Base-by-base conservation (phyloP, 2,329 filamentous ascomycete species). In the Neonectria ditissima region DNA sequence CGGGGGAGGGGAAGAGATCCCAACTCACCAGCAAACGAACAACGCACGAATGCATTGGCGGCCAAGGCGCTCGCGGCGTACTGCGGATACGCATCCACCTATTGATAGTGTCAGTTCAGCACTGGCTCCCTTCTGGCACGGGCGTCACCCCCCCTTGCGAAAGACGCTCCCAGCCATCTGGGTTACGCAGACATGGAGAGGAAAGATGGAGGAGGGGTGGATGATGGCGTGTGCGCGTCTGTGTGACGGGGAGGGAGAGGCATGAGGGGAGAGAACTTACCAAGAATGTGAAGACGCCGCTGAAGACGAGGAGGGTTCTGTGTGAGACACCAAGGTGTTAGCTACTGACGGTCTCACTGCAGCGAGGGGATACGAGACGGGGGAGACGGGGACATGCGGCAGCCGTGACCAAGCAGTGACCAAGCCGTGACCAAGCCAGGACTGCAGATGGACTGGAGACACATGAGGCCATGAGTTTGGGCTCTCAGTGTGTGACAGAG, bases 261-360 rank as follows among this genome's bases (percentile, higher is more conserved):
- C n/a, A 34, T 32, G 26, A 37, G 30, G 26, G 54, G 32, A 18
- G 30, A 26, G n/a, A 47, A 82, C 83, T 80, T 78, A 95, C 93
- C 67, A 97, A 82, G 80, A 97, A 97, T 13, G 93, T 97, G 78
- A 97, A 97, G 69, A 97, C 88, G 55, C 93, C 93, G 60, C 88
- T 90, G 79, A 93, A 97, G 30, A 91, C 88, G 62, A 97, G 86
- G 64, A 97, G 86, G 57, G 88, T 90, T 55, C 92, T 93, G 73
- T 74, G 69, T 67, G 59, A 69, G 73, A 66, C 34, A 59, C 37
- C 34, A 28, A 65, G 54, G 59, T 60, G 74, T 77, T 72, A 78
- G 76, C 69, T 64, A 67, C 60, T 67, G 65, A 52, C 62, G 55
- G 41, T 64, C 24, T 43, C 39, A 51, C 51, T 64, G 57, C 52